Percentiles rank a stretch among this genome's conserved stretches.
phyloP scores from a whole-genome alignment of 345 rosid species.

The Kandelia obovata region DNA sequence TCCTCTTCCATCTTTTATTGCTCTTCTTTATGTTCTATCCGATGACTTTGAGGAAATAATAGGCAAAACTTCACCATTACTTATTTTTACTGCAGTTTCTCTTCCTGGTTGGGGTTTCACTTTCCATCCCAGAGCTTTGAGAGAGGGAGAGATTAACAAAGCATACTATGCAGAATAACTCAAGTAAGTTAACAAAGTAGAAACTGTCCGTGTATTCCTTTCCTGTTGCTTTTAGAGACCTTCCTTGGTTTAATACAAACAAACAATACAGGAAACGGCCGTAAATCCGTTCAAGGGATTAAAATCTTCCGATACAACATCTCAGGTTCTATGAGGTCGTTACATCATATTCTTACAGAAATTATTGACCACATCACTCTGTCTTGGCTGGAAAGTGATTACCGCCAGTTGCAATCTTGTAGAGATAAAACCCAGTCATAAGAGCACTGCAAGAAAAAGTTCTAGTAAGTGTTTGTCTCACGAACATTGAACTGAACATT shows the following conservation, averaged over 20 bases:
- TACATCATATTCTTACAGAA: neutral
- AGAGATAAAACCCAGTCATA: conserved; percentile 78
- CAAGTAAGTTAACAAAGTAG: neutral
- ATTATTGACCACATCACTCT: conserved; percentile 37
- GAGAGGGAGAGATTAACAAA: neutral
- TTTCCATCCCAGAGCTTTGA: too few species aligned
- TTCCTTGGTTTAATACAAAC: neutral
- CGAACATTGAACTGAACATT: conserved; percentile 1
- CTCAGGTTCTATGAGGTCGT: conserved; percentile 1
- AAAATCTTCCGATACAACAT: conserved; percentile 1
- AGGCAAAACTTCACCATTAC: too few species aligned
- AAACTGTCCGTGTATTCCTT: neutral
- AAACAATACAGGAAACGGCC: neutral
- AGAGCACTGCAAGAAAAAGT: conserved; percentile 63
- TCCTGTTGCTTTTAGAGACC: neutral
- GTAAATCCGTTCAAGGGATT: conserved; percentile 1
- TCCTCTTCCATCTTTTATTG: too few species aligned
- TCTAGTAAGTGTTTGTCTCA: conserved; percentile 15
- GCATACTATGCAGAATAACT: neutral
- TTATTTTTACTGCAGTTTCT: too few species aligned
- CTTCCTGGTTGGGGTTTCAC: too few species aligned
- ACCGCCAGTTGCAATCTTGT: conserved; percentile 82
- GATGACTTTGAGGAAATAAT: too few species aligned
- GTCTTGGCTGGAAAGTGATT: conserved; percentile 72
- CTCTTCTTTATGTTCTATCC: too few species aligned